Evolutionary conservation across 257 asterid genomes (phyloP).

Genomic region (Scutellaria galericulata): DNA sequence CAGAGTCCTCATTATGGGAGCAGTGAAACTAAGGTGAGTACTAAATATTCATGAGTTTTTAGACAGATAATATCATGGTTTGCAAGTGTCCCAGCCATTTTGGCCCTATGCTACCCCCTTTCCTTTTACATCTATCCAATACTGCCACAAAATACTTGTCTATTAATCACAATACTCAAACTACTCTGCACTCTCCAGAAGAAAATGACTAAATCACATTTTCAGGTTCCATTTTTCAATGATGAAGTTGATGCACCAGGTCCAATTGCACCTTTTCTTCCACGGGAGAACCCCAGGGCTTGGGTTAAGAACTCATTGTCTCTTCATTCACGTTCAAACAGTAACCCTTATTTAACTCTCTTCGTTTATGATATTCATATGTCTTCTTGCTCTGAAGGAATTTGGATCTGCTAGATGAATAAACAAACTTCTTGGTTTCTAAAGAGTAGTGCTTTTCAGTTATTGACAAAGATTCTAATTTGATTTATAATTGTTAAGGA

Average conservation of each 20-base stretch:
- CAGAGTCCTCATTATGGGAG: slow-evolving; percentile 9
- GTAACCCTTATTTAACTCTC: slow-evolving; percentile 26
- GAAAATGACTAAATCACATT: not conserved
- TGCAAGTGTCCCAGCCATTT: too few relatives aligned
- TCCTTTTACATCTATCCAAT: too few relatives aligned
- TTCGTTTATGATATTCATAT: not conserved
- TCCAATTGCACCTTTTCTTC: slow-evolving; percentile 30
- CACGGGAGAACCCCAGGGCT: slow-evolving; percentile 40
- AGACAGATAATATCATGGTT: not conserved
- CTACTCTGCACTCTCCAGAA: not conserved
- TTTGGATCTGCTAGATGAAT: not conserved
- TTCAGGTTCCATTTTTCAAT: slow-evolving; percentile 45
- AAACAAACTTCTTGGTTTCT: not conserved
- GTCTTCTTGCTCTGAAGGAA: not conserved
- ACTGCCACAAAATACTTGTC: too few relatives aligned
- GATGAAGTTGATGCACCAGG: slow-evolving; percentile 31
- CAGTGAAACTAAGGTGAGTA: slow-evolving; percentile 41
- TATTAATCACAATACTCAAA: too few relatives aligned
- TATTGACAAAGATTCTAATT: too few relatives aligned
- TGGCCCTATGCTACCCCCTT: too few relatives aligned
- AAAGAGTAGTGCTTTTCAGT: not conserved
- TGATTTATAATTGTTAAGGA: too few relatives aligned
- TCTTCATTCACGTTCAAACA: slow-evolving; percentile 5
- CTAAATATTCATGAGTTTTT: too few relatives aligned
- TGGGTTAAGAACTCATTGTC: slow-evolving; percentile 27